Percentiles rank a stretch among this genome's conserved stretches.
These are phyloP conservation scores for Syzygium jambos DNA, from an alignment of 345 rosid genomes.

Conservation along the genomic window DNA sequence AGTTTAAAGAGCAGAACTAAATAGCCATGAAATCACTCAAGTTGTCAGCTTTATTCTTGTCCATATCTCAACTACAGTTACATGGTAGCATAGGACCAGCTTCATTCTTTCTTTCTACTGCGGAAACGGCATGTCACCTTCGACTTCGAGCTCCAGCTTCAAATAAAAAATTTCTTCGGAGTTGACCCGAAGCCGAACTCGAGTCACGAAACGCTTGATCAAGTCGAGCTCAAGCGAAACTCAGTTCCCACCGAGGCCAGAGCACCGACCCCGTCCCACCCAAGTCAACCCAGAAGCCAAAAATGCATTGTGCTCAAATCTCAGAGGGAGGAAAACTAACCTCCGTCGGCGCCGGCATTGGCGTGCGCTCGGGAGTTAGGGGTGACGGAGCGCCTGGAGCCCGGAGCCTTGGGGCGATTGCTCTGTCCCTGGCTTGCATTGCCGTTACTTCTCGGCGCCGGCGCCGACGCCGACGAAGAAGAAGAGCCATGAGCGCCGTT, in stretches of 20 bases:
- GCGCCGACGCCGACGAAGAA: background rate
- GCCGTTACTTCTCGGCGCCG: background rate
- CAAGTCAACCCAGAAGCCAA: background rate
- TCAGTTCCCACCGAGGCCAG: background rate
- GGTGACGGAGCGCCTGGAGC: constrained; percentile 61
- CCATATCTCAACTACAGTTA: background rate
- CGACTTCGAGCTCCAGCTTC: background rate
- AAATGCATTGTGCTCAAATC: background rate
- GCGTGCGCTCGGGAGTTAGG: constrained; percentile 50
- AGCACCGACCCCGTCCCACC: background rate
- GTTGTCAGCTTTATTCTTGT: background rate
- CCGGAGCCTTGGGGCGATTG: constrained; percentile 6
- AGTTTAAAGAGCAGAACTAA: background rate
- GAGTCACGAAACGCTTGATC: background rate
- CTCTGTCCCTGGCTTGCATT: background rate
- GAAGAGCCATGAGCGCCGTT: background rate
- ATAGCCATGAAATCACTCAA: background rate
- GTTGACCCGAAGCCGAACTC: background rate
- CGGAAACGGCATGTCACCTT: background rate
- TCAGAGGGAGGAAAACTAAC: constrained; percentile 7
- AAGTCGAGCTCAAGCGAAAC: background rate
- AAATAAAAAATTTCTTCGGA: background rate
- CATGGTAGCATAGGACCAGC: background rate
- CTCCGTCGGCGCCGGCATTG: constrained; percentile 33
- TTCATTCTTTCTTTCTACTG: background rate